Evolutionary conservation across 108 stramenopile genomes (phyloP).

Genomic region (Cyclostephanos invisitatus): DNA sequence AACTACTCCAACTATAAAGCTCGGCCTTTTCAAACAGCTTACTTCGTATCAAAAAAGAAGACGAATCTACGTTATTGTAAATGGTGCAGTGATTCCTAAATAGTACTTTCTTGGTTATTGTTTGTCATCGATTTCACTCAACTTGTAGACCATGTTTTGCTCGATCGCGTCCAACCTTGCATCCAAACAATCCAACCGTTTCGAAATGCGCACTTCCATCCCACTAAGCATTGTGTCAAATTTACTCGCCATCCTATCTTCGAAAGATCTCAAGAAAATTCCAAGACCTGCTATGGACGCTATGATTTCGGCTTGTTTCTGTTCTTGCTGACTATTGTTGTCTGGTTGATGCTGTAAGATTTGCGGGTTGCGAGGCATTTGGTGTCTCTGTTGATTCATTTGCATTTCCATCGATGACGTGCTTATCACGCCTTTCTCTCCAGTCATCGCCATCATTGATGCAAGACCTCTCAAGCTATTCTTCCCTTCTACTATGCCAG

Average conservation of each 20-base stretch:
- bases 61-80: neutral
- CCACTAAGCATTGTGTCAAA: constrained; percentile 20
- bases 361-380: neutral
- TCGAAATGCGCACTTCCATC: constrained; percentile 35
- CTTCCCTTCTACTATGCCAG: neutral
- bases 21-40: too few species aligned
- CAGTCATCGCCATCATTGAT: constrained; percentile 35
- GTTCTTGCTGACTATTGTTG: constrained; percentile 17
- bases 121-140: neutral
- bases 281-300: constrained; percentile 41
- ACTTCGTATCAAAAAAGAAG: neutral
- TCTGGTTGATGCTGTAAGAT: constrained; percentile 1
- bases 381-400: constrained; percentile 12
- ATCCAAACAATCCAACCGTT: constrained; percentile 21
- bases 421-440: constrained; percentile 3
- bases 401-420: neutral
- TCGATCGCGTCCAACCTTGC: constrained; percentile 31
- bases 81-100: neutral
- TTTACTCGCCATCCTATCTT: constrained; percentile 29
- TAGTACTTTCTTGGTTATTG: neutral
- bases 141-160: constrained; percentile 6
- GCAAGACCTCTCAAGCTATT: constrained; percentile 10
- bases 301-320: constrained; percentile 39
- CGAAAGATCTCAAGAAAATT: constrained; percentile 42
- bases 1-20: too few species aligned